Evolutionary conservation across 148 eudicot species (phyloP).

Genomic region (Vaccinium vitisidaea): DNA sequence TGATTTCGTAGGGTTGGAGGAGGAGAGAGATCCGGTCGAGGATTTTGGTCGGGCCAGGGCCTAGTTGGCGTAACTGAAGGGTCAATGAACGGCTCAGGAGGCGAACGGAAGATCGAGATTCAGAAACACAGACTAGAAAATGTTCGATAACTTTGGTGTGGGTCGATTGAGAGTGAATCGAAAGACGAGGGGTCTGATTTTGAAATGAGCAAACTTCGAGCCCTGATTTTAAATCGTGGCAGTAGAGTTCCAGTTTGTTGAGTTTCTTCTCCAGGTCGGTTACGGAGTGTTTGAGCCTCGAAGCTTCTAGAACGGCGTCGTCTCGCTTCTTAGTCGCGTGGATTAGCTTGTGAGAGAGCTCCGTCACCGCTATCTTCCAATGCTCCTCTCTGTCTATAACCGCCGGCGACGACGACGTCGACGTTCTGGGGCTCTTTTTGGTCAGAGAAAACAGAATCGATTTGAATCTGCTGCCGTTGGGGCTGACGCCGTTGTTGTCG

Average conservation of each 20-base stretch:
- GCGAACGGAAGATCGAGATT: conserved; percentile 58
- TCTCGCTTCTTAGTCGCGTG: conserved; percentile 66
- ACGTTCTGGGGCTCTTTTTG: conserved; percentile 50
- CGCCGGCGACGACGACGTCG: conserved; percentile 17
- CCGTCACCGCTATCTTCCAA: conserved; percentile 63
- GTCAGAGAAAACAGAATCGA: conserved; percentile 51
- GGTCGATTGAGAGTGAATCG: background rate
- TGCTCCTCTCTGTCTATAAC: conserved; percentile 44
- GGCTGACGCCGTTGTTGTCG: conserved; percentile 38
- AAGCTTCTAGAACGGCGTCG: conserved; percentile 75
- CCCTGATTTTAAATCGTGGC: conserved; percentile 62
- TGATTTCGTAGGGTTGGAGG: conserved; percentile 63
- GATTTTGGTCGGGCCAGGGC: conserved; percentile 32
- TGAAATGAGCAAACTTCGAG: conserved; percentile 45
- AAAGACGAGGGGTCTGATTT: conserved; percentile 11
- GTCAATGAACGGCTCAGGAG: conserved; percentile 54
- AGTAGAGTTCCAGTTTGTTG: conserved; percentile 65
- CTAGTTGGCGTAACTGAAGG: conserved; percentile 60
- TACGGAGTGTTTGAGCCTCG: conserved; percentile 67
- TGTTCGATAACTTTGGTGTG: conserved; percentile 40
- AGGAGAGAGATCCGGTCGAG: conserved; percentile 49
- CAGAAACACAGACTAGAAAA: conserved; percentile 63
- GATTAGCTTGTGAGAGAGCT: conserved; percentile 68
- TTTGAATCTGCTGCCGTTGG: conserved; percentile 59
- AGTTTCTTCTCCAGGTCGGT: conserved; percentile 81